Percentiles rank a stretch among this genome's conserved stretches.
Conservation (phyloP, 805 yeast species). For the Nematodospora valgi region DNA sequence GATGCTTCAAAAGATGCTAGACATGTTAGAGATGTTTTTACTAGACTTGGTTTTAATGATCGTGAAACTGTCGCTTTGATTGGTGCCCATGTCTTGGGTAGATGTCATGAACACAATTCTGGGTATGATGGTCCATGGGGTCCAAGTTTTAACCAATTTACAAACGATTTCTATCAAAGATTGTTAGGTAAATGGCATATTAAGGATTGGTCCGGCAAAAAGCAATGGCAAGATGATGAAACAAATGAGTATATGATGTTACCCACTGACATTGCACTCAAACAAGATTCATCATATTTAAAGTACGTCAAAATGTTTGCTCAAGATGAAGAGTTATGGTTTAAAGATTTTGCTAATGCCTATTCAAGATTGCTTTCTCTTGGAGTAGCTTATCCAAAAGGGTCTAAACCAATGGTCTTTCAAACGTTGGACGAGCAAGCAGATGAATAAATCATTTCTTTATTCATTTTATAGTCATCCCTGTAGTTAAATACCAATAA, state of each 20-base stretch:
- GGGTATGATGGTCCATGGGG: constrained; percentile 47
- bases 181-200: constrained; percentile 54
- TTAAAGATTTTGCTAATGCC: constrained; percentile 46
- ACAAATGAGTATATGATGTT: constrained; percentile 49
- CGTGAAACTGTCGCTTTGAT: constrained; percentile 39
- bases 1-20: constrained; percentile 62
- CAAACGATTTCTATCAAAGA: constrained; percentile 36
- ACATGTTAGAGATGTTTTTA: constrained; percentile 63
- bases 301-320: constrained; percentile 49
- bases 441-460: constrained; percentile 5
- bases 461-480: too few species aligned
- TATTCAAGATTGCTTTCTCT: constrained; percentile 45
- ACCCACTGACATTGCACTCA: constrained; percentile 55
- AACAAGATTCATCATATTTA: constrained; percentile 42
- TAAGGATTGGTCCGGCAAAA: constrained; percentile 38
- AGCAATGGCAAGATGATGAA: constrained; percentile 40
- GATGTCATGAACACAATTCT: constrained; percentile 34
- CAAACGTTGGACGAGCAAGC: constrained; percentile 72
- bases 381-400: constrained; percentile 48
- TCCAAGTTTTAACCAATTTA: constrained; percentile 36
- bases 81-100: constrained; percentile 43
- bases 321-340: constrained; percentile 45
- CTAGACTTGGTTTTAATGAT: constrained; percentile 47
- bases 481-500: too few species aligned
- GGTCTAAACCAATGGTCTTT: constrained; percentile 44